These are phyloP conservation scores for Phanerochaete sordida DNA, from an alignment of 768 basidiomycete species.

Conservation along the genomic window DNA sequence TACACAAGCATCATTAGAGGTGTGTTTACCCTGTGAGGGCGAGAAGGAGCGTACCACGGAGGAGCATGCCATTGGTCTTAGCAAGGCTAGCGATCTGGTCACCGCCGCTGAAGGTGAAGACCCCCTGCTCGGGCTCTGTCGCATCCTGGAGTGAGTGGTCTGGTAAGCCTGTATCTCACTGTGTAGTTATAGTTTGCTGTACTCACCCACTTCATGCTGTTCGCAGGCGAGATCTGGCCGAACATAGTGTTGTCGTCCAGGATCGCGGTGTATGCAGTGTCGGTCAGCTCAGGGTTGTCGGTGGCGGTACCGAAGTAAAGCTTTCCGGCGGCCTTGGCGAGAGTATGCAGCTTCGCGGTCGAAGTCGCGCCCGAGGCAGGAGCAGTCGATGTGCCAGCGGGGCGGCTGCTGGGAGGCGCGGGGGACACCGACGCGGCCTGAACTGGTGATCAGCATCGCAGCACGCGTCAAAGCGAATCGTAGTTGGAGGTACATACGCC, in stretches of 20 bases:
- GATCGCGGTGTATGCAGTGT: conserved; percentile 36
- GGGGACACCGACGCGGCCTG: background rate
- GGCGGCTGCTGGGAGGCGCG: too few relatives aligned
- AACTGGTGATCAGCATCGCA: too few relatives aligned
- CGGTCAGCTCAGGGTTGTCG: conserved; percentile 44
- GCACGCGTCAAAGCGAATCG: too few relatives aligned
- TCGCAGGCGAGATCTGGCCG: conserved; percentile 45
- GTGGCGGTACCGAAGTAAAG: conserved; percentile 49
- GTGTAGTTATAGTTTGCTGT: background rate
- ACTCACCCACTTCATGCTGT: conserved; percentile 56
- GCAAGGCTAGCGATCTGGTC: conserved; percentile 44
- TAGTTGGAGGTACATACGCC: too few relatives aligned
- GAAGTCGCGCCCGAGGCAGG: too few relatives aligned
- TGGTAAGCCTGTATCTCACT: background rate
- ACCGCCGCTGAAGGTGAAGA: conserved; percentile 43
- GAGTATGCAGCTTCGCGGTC: conserved; percentile 18
- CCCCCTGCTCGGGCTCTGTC: conserved; percentile 47
- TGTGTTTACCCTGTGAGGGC: too few relatives aligned
- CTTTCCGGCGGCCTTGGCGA: conserved; percentile 42
- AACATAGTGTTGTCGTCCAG: conserved; percentile 39
- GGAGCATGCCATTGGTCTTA: conserved; percentile 40
- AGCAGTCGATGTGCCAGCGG: too few relatives aligned
- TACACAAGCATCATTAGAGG: background rate
- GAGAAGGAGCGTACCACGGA: conserved; percentile 33
- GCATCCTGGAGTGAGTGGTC: conserved; percentile 36